Evolutionary conservation across 2,329 filamentous ascomycete genomes (phyloP).

Genomic region (Alternaria hordeiaustralica): DNA sequence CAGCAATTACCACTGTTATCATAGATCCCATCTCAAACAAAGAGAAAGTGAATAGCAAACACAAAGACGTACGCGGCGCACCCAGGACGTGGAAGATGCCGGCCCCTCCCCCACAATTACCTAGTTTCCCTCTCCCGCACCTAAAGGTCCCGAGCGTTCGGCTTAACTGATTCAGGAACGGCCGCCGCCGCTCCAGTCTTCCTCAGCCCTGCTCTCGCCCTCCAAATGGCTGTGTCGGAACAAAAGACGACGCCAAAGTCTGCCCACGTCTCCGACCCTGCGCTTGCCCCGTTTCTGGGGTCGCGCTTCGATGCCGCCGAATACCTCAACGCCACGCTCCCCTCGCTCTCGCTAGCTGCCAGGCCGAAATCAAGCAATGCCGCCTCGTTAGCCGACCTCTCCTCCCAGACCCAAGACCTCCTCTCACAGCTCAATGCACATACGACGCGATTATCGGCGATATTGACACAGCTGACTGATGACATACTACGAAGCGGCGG

Average conservation of each 20-base stretch:
- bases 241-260: constrained; percentile 31
- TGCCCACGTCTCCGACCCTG: constrained; percentile 71
- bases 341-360: constrained; percentile 64
- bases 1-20: background rate
- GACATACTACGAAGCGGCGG: constrained; percentile 91
- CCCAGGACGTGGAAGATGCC: background rate
- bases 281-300: constrained; percentile 76
- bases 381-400: constrained; percentile 75
- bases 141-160: constrained; percentile 19
- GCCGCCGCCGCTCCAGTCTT: constrained; percentile 11
- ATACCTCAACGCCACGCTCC: constrained; percentile 82
- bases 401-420: constrained; percentile 80
- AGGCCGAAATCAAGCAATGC: constrained; percentile 50
- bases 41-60: background rate
- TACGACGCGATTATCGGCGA: constrained; percentile 79
- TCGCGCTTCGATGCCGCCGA: constrained; percentile 81
- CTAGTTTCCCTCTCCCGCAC: background rate
- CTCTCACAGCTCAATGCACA: constrained; percentile 88
- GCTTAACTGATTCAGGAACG: constrained; percentile 24
- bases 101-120: constrained; percentile 24
- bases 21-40: background rate
- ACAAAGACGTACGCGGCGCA: background rate
- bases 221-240: constrained; percentile 37
- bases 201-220: constrained; percentile 11
- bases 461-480: constrained; percentile 88